phyloP scores from a whole-genome alignment of 2,329 filamentous ascomycete species.

The Cladosporium halotolerans region DNA sequence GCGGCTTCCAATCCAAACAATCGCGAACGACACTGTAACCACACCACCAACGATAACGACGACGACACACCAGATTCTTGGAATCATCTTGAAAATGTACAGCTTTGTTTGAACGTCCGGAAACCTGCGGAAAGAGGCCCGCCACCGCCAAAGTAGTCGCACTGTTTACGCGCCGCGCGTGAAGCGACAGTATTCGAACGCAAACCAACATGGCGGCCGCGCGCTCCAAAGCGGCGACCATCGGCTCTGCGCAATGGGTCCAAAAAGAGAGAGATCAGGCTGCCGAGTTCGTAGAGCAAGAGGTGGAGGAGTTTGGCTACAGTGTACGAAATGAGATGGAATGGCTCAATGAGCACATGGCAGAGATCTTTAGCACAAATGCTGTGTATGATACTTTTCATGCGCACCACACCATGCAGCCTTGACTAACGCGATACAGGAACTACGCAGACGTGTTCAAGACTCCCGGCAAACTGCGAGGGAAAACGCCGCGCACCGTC shows the following conservation, averaged over 20 bases:
- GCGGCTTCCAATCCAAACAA: slow-evolving; percentile 7
- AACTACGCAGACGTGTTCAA: slow-evolving; percentile 96
- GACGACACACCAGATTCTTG: neutral
- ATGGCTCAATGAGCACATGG: slow-evolving; percentile 99
- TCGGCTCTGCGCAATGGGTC: slow-evolving; percentile 60
- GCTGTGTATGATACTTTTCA: slow-evolving; percentile 61
- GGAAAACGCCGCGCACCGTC: slow-evolving; percentile 69
- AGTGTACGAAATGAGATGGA: slow-evolving; percentile 90
- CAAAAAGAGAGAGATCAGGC: slow-evolving; percentile 75
- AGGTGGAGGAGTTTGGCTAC: slow-evolving; percentile 89
- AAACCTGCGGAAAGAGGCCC: neutral
- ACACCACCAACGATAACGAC: slow-evolving; percentile 3
- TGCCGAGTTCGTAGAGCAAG: slow-evolving; percentile 66
- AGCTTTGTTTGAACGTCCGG: neutral
- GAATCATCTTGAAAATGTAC: slow-evolving; percentile 4
- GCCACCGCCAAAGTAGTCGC: neutral
- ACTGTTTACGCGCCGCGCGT: slow-evolving; percentile 8
- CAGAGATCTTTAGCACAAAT: slow-evolving; percentile 80
- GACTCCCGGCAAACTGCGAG: slow-evolving; percentile 75
- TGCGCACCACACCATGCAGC: slow-evolving; percentile 2
- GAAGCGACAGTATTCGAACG: slow-evolving; percentile 13
- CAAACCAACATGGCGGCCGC: slow-evolving; percentile 20
- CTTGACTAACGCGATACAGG: slow-evolving; percentile 45
- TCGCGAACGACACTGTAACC: neutral
- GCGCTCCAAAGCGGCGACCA: slow-evolving; percentile 21